These are phyloP conservation scores for Alternaria sp. DNA, from an alignment of 2,329 filamentous ascomycete species.

Conservation along the genomic window DNA sequence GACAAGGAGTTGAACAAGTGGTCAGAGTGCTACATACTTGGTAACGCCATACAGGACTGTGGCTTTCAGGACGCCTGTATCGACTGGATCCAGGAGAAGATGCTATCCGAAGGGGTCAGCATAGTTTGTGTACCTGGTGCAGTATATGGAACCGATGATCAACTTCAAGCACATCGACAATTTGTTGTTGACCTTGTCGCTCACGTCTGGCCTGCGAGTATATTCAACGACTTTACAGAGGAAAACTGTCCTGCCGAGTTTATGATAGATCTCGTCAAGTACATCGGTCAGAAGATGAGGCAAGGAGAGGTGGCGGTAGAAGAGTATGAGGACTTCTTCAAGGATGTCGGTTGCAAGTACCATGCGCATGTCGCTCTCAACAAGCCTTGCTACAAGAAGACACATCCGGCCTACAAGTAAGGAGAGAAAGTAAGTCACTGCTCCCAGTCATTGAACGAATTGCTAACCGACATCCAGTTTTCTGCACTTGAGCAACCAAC, in stretches of 20 bases:
- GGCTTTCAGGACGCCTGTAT: neutral
- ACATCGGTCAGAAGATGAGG: rapidly evolving
- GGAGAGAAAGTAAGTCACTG: neutral
- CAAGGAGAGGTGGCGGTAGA: rapidly evolving
- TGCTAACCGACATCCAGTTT: too few relatives aligned
- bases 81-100: neutral
- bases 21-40: neutral
- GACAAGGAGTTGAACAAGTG: neutral
- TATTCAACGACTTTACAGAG: rapidly evolving
- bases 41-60: neutral
- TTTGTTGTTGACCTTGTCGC: rapidly evolving
- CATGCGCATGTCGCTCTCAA: neutral
- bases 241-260: rapidly evolving
- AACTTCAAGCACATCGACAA: neutral
- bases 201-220: rapidly evolving
- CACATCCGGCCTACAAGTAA: neutral
- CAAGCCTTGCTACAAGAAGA: neutral
- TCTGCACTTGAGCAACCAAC: too few relatives aligned
- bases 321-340: neutral
- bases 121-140: rapidly evolving
- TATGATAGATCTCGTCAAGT: rapidly evolving
- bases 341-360: neutral
- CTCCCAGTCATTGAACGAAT: too few relatives aligned
- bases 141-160: rapidly evolving
- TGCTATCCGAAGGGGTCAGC: neutral